Evolutionary conservation across 1,284 basidiomycete genomes (phyloP), one percentile per base, ranked within the genome.

Genomic region (Trametes hirsuta): DNA sequence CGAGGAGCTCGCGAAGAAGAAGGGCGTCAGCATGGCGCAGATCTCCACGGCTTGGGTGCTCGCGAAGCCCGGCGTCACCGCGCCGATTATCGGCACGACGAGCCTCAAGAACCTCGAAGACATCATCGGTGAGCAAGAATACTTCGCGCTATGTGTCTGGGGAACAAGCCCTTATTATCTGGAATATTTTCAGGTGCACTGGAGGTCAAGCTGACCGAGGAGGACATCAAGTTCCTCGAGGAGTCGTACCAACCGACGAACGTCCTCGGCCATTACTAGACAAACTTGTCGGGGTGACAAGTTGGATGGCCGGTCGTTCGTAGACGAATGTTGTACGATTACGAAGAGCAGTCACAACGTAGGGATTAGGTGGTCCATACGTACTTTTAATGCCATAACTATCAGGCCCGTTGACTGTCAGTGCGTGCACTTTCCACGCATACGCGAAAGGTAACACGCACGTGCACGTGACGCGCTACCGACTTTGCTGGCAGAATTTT

Each of bases 41-140:
- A 64, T 80, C 24, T 62, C 76, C 4, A 63, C 76, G 15, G 74
- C 76, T 0, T 80, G 79, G 79, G 59, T 69, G 2, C 40, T 72
- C 25, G 59, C 67, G 22, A 77, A 75, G 56, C 35, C 25, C 34
- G 35, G 47, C 35, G 69, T 77, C 0, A 64, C 71, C 12, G 76
- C 76, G n/a, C 77, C 77, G 25, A 75, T 79, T 53, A 69, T 78
- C 5, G 78, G 78, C 6, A 71, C 74, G 6, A 76, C 75, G 12
- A 75, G 66, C 30, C 47, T 76, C 9, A 59, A 72, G 47, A 74
- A 76, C 53, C 65, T 77, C n/a, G 59, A 74, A 57, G 72, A 77
- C 41, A 53, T 74, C 37, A 66, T 75, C 22, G 69, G 74, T 73
- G 49, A 47, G n/a, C n/a, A n/a, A n/a, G n/a, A n/a, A n/a, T n/a